Conservation (phyloP, 106 monocot genomes). For the Dactylorhiza incarnata region DNA sequence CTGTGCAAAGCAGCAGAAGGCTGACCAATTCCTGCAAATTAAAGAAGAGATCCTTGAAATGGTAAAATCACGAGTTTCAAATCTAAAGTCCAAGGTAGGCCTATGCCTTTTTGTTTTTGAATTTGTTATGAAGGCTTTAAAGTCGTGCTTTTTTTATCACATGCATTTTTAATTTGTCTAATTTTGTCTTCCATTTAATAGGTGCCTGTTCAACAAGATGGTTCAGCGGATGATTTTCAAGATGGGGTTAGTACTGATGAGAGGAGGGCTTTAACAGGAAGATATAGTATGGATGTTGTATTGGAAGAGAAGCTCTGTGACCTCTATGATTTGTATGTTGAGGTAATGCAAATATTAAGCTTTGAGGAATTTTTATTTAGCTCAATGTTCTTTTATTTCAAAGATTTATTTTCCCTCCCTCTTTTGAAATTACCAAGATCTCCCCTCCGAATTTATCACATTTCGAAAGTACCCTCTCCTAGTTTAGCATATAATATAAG, state of each 20-base stretch:
- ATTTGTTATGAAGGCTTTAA: not conserved
- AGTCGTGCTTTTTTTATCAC: not conserved
- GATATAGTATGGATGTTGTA: constrained; percentile 56
- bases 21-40: constrained; percentile 66
- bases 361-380: not conserved
- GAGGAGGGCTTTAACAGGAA: constrained; percentile 44
- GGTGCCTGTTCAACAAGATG: constrained; percentile 51
- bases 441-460: too few relatives aligned
- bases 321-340: constrained; percentile 94
- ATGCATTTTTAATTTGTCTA: not conserved
- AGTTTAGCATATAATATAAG: too few relatives aligned
- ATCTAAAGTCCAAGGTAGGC: constrained; percentile 55
- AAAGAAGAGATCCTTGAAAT: constrained; percentile 85
- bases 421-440: too few relatives aligned
- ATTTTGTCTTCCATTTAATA: constrained; percentile 19
- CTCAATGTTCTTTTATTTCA: not conserved
- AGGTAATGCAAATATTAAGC: constrained; percentile 40
- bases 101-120: not conserved
- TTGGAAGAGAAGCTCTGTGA: constrained; percentile 94
- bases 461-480: too few relatives aligned
- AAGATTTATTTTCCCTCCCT: too few relatives aligned
- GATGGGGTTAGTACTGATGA: constrained; percentile 41
- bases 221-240: constrained; percentile 81
- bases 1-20: constrained; percentile 79
- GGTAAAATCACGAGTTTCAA: constrained; percentile 53